These are phyloP conservation scores for Cytospora mali DNA, from an alignment of 2,329 filamentous ascomycete species.

Conservation along the genomic window DNA sequence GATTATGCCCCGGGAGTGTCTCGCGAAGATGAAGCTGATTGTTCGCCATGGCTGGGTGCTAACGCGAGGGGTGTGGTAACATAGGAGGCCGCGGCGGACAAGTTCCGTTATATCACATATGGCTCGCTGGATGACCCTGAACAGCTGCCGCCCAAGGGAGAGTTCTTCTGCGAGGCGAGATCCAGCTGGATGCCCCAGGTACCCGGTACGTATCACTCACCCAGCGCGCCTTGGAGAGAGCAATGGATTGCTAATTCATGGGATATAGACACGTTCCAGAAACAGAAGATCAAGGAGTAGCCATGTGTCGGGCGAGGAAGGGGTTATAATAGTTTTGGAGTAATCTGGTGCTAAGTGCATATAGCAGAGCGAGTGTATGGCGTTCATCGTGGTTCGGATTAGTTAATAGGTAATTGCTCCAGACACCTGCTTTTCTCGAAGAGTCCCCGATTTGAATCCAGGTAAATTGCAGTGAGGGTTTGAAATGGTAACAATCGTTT, in stretches of 20 bases:
- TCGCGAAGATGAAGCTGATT: neutral
- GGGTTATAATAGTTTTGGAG: too few species aligned
- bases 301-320: neutral
- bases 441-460: too few species aligned
- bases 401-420: neutral
- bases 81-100: conserved; percentile 47
- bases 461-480: neutral
- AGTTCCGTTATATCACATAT: conserved; percentile 47
- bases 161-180: conserved; percentile 55
- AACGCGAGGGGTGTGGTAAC: neutral
- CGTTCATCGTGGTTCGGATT: neutral
- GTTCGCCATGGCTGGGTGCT: neutral
- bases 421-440: neutral
- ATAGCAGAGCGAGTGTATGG: neutral
- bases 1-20: neutral
- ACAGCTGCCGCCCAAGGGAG: conserved; percentile 53
- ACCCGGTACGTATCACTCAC: conserved; percentile 39
- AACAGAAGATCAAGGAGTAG: conserved; percentile 47
- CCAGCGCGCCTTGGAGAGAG: conserved; percentile 5
- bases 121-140: conserved; percentile 54
- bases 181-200: conserved; percentile 55
- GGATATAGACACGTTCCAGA: conserved; percentile 46
- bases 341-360: too few species aligned
- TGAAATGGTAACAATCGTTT: too few species aligned
- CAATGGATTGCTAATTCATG: neutral